phyloP scores from a whole-genome alignment of 2,329 filamentous ascomycete species.

The Stemphylium beticola region DNA sequence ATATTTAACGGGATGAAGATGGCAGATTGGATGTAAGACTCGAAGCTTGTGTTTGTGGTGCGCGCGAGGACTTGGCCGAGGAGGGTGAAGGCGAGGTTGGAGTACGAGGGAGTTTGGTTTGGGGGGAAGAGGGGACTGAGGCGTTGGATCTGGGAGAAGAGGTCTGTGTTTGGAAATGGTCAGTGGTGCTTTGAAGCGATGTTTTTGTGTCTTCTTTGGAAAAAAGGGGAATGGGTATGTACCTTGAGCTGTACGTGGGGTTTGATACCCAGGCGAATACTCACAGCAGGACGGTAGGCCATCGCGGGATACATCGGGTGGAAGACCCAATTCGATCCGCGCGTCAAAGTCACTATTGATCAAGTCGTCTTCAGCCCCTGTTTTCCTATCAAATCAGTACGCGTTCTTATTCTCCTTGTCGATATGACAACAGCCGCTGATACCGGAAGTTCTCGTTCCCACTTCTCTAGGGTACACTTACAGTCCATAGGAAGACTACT shows the following conservation, averaged over 20 bases:
- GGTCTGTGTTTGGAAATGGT: conserved; percentile 28
- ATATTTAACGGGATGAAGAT: conserved; percentile 50
- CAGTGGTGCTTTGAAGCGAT: neutral
- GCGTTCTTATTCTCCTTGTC: conserved; percentile 16
- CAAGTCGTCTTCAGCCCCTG: conserved; percentile 40
- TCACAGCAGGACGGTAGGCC: conserved; percentile 46
- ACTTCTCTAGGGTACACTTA: conserved; percentile 11
- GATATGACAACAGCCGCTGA: neutral
- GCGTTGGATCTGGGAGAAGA: conserved; percentile 40
- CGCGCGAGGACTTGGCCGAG: conserved; percentile 51
- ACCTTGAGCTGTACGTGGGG: conserved; percentile 36
- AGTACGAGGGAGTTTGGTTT: conserved; percentile 52
- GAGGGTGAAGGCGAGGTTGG: conserved; percentile 51
- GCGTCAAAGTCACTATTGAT: conserved; percentile 25
- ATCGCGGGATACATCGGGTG: conserved; percentile 38
- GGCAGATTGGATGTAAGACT: conserved; percentile 46
- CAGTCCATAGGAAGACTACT: conserved; percentile 52
- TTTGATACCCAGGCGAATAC: conserved; percentile 39
- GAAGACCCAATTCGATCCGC: conserved; percentile 38
- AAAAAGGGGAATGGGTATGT: neutral
- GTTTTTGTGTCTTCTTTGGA: neutral
- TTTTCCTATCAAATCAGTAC: conserved; percentile 20
- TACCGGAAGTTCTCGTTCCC: neutral
- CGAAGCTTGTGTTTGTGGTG: conserved; percentile 46
- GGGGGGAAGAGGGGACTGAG: conserved; percentile 50